These are phyloP conservation scores for Globisporangium parvum DNA, from an alignment of 352 stramenopile species.

Conservation along the genomic window DNA sequence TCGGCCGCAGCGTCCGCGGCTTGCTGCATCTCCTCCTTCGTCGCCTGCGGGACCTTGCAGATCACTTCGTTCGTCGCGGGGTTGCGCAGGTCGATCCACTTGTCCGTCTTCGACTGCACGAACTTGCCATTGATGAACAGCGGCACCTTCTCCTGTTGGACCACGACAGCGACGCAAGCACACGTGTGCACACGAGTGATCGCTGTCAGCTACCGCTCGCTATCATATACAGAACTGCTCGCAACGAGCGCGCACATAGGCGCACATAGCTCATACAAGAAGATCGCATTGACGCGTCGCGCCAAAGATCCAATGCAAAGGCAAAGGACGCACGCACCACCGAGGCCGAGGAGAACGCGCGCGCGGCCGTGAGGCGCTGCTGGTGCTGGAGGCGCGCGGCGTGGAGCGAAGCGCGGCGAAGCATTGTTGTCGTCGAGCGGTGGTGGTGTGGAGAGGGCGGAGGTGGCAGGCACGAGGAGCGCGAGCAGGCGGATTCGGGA, in stretches of 20 bases:
- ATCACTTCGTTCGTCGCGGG: slow-evolving; percentile 90
- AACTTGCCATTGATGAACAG: slow-evolving; percentile 93
- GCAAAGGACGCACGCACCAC: slow-evolving; percentile 14
- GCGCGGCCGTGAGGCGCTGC: slow-evolving; percentile 10
- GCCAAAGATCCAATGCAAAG: neutral
- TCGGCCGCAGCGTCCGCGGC: slow-evolving; percentile 69
- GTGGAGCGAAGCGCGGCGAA: slow-evolving; percentile 12
- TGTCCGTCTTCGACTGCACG: slow-evolving; percentile 85
- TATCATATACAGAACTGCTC: too few relatives aligned
- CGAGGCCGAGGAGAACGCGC: slow-evolving; percentile 34
- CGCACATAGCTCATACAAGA: neutral
- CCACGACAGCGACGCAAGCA: neutral
- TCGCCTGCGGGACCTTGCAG: slow-evolving; percentile 82
- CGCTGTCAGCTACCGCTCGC: neutral
- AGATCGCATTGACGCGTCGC: neutral
- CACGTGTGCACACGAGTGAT: too few relatives aligned
- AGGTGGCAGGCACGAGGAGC: neutral
- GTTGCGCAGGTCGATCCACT: slow-evolving; percentile 92
- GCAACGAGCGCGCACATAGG: too few relatives aligned
- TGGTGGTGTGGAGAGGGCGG: neutral
- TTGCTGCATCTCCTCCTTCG: slow-evolving; percentile 80
- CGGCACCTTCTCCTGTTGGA: slow-evolving; percentile 54
- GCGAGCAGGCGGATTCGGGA: neutral
- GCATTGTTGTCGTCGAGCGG: slow-evolving; percentile 8
- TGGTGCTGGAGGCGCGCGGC: slow-evolving; percentile 10